Base-by-base conservation (phyloP, 495 filamentous ascomycete genomes). In the Xylaria castorea region DNA sequence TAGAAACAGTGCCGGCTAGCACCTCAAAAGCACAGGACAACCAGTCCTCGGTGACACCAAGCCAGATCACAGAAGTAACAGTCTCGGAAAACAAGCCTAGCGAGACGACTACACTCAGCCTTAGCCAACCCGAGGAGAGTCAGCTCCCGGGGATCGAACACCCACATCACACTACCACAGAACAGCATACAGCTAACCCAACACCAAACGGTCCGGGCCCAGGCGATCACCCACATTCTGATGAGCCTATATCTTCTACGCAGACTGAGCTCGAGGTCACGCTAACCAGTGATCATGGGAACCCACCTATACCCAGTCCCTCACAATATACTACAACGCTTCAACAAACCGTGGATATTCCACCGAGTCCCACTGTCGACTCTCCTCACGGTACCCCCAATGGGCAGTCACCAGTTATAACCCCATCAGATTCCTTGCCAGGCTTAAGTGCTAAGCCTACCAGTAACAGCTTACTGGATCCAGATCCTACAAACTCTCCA, bases 1-100 rank as follows among this genome's bases (percentile, higher is more conserved):
- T 44, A 51, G 63, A 66, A 48, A 48, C 44, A 22, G 25, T 9
- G 5, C 14, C 20, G 12, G 34, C n/a, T n/a, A 34, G 16, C 27
- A 42, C 38, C 9, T 42, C 38, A 42, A 42, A 42, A 42, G 0
- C 11, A 42, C 38, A 42, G 38, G 38, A 58, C 27, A n/a, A 51
- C 63, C n/a, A 67, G 48, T 5, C 48, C 5, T 55, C 65, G 16
- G 34, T 12, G 20, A 67, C 65, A 55, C 9, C 50, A n/a, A 32
- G 18, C 12, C 63, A 50, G 48, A 27, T 8, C 38, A 34, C 63
- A 30, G 63, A 66, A 14, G 44, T 34, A 22, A 66, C 44, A 48
- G 0, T 18, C 7, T 22, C 34, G 20, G 58, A 38, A 22, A 36
- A 9, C 20, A 38, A 34, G 20, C 40, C 61, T 30, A 64, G 38